Evolutionary conservation across 202 grass and related monocot genomes (phyloP).

Genomic region (Musa balbisiana): DNA sequence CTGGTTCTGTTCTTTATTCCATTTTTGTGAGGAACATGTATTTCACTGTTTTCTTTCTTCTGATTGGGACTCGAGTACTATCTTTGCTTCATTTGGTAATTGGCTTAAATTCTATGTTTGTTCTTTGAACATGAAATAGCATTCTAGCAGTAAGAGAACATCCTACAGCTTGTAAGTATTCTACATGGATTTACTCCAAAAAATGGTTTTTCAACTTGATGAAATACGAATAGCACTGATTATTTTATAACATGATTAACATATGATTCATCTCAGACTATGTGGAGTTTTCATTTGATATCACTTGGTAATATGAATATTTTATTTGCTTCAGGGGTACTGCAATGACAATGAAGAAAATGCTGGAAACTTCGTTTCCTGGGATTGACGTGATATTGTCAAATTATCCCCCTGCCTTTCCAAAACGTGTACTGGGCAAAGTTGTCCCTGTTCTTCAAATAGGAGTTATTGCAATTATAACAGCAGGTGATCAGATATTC

Average conservation of each 20-base stretch:
- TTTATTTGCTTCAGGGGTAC: slow-evolving; percentile 56
- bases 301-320: slow-evolving; percentile 10
- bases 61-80: no score
- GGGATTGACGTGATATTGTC: slow-evolving; percentile 68
- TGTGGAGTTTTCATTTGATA: not conserved
- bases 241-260: not conserved
- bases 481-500: slow-evolving; percentile 93
- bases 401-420: slow-evolving; percentile 89
- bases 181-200: no score
- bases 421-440: slow-evolving; percentile 76
- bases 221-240: not conserved
- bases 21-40: no score
- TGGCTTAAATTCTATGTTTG: no score
- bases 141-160: no score
- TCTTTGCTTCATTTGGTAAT: no score
- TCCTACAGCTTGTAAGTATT: no score
- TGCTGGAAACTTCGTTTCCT: slow-evolving; percentile 81
- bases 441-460: slow-evolving; percentile 79
- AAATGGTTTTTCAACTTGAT: no score
- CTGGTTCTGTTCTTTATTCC: no score
- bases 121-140: no score
- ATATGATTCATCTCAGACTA: not conserved
- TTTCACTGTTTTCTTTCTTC: no score
- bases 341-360: slow-evolving; percentile 57
- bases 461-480: slow-evolving; percentile 68